phyloP scores from a whole-genome alignment of 345 rosid genomes.

The Eutrema heterophyllum region DNA sequence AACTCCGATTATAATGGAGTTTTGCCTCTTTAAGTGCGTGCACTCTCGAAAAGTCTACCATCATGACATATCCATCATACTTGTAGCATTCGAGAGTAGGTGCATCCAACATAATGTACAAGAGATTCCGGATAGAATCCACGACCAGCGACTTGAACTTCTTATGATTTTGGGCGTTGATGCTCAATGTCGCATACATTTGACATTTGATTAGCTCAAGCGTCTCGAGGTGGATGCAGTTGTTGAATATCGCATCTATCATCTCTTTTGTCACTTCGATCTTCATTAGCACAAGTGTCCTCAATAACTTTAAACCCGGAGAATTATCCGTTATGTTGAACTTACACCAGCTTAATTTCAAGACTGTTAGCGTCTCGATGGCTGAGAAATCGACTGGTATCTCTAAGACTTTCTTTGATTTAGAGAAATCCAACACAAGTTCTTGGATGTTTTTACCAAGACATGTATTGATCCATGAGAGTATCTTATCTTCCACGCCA shows the following conservation, averaged over 20 bases:
- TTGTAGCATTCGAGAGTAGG: background rate
- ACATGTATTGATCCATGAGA: background rate
- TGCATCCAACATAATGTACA: background rate
- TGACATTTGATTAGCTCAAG: background rate
- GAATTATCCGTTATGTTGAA: background rate
- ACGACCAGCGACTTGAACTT: background rate
- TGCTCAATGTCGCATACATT: background rate
- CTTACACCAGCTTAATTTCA: background rate
- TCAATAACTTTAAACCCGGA: background rate
- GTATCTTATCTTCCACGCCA: background rate
- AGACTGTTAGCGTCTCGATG: background rate
- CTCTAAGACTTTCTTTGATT: background rate
- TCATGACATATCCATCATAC: background rate
- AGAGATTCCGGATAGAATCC: background rate
- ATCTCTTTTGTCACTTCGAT: background rate
- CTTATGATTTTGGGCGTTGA: background rate
- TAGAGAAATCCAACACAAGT: constrained; percentile 1
- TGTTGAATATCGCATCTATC: background rate
- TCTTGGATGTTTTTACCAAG: background rate
- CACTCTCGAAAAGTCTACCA: background rate
- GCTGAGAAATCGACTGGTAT: background rate
- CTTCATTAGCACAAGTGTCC: background rate
- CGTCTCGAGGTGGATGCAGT: background rate
- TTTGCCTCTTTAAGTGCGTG: background rate
- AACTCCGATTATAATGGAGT: background rate